phyloP scores from a whole-genome alignment of 176 grass and related monocot genomes.

The Aegilops speltoides region DNA sequence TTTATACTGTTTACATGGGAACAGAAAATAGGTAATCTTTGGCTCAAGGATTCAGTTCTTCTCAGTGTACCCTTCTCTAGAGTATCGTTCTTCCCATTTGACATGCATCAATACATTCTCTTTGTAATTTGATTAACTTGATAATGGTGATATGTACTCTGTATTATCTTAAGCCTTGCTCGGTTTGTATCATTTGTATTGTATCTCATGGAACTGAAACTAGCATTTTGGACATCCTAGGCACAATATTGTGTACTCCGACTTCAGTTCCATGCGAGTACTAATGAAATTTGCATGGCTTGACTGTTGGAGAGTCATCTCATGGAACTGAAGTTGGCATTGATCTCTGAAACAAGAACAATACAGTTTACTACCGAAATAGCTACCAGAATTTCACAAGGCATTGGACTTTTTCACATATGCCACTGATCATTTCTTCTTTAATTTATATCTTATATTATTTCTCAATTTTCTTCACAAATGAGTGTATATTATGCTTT shows the following conservation, averaged over 20 bases:
- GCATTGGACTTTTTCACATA: background rate
- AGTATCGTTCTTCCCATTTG: background rate
- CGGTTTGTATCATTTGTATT: background rate
- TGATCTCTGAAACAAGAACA: background rate
- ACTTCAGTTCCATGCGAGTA: background rate
- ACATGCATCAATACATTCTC: background rate
- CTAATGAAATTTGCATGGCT: background rate
- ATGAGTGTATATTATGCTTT: background rate
- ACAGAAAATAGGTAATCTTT: conserved; percentile 81
- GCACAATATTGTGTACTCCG: background rate
- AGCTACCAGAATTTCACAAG: conserved; percentile 7
- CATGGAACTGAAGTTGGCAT: background rate
- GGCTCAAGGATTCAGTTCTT: background rate
- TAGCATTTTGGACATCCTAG: background rate
- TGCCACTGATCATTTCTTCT: background rate
- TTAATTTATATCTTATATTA: conserved; percentile 13
- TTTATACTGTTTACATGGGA: conserved; percentile 98
- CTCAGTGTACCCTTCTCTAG: background rate
- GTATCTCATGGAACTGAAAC: background rate
- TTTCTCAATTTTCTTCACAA: background rate
- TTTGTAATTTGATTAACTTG: background rate
- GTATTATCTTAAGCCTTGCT: background rate
- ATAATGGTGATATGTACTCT: conserved; percentile 11
- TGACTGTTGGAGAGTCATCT: background rate
- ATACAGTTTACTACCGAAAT: background rate